Conservation (phyloP, 2,329 filamentous ascomycete species). For the Pyrenochaeta sp. region DNA sequence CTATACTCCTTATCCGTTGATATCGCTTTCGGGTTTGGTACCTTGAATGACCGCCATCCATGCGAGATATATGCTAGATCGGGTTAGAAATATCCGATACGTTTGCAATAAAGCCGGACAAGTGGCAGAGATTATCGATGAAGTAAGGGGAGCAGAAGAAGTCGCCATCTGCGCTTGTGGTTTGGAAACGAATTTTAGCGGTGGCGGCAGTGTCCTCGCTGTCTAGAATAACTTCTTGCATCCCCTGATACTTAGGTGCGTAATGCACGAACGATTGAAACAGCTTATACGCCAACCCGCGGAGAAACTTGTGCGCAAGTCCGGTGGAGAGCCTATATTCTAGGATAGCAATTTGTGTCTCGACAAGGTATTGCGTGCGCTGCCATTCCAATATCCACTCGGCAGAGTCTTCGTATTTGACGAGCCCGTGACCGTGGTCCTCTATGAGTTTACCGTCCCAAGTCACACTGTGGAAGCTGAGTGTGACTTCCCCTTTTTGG, state of each 20-base stretch:
- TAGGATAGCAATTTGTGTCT: conserved; percentile 69
- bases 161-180: conserved; percentile 61
- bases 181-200: conserved; percentile 63
- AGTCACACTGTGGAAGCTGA: conserved; percentile 66
- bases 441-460: conserved; percentile 67
- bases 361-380: conserved; percentile 68
- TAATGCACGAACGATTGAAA: conserved; percentile 68
- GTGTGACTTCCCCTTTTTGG: conserved; percentile 61
- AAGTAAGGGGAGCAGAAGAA: conserved; percentile 68
- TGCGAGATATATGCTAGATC: conserved; percentile 22
- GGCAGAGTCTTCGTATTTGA: conserved; percentile 68
- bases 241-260: conserved; percentile 64
- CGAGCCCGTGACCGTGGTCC: conserved; percentile 69
- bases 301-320: conserved; percentile 75
- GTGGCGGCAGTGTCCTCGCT: conserved; percentile 65
- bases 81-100: conserved; percentile 49
- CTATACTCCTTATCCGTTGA: too few species aligned
- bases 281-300: conserved; percentile 81
- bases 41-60: conserved; percentile 11
- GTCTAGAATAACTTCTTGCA: conserved; percentile 67
- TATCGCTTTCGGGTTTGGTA: too few species aligned
- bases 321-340: conserved; percentile 71
- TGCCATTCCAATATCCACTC: conserved; percentile 72
- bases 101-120: conserved; percentile 69
- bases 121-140: conserved; percentile 66